phyloP scores from a whole-genome alignment of 495 filamentous ascomycete species.

The Amniculicola lignicola region DNA sequence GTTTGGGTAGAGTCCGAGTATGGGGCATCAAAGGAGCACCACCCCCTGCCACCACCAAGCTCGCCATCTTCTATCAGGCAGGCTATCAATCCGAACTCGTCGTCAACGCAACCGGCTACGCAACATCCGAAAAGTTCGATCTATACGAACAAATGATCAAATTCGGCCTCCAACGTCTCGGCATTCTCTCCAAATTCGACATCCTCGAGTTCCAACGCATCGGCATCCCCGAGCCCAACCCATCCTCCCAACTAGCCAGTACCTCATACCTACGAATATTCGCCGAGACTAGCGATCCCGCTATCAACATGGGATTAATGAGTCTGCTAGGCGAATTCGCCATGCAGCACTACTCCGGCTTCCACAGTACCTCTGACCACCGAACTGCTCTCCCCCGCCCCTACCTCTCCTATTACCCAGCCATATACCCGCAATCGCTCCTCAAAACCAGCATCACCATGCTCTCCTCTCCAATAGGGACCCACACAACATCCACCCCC shows the following conservation, averaged over 20 bases:
- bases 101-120: conserved; percentile 35
- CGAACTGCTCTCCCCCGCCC: conserved; percentile 19
- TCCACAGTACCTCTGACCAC: conserved; percentile 25
- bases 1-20: conserved; percentile 49
- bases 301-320: conserved; percentile 13
- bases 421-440: conserved; percentile 22
- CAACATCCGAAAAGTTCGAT: conserved; percentile 22
- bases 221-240: conserved; percentile 22
- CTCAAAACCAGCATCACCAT: conserved; percentile 25
- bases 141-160: conserved; percentile 34
- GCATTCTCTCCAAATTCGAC: conserved; percentile 28
- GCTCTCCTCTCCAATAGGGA: conserved; percentile 14
- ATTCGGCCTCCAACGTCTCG: conserved; percentile 31
- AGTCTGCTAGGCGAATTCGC: conserved; percentile 20
- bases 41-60: conserved; percentile 55
- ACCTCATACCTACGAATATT: conserved; percentile 30
- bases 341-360: conserved; percentile 34
- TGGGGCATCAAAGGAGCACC: conserved; percentile 47
- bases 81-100: conserved; percentile 49
- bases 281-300: conserved; percentile 7
- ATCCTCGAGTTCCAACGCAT: conserved; percentile 36
- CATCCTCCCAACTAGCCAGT: conserved; percentile 15
- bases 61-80: conserved; percentile 51
- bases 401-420: conserved; percentile 34
- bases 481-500: not conserved